Conservation (phyloP, 192 early-diverging fungal genomes). For the Funneliformis mosseae region DNA sequence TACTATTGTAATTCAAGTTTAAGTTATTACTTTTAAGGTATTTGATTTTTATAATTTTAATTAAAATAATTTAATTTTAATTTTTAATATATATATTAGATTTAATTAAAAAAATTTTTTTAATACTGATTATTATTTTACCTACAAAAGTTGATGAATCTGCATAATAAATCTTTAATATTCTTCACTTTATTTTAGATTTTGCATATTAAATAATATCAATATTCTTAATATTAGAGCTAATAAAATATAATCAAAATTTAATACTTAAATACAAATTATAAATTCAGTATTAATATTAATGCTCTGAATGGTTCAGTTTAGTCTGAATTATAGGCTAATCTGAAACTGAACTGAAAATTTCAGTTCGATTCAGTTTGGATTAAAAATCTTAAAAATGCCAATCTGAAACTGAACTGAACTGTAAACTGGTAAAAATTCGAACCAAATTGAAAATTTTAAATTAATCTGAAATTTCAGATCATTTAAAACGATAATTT, state of each 20-base stretch:
- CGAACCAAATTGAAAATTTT: no score
- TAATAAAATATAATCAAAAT: background rate
- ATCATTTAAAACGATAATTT: no score
- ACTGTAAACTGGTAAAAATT: no score
- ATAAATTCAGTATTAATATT: no score
- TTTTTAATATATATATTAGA: background rate
- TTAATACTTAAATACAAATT: background rate
- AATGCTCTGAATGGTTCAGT: no score
- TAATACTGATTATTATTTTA: background rate
- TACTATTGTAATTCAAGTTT: background rate
- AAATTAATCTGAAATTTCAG: no score
- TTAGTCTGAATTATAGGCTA: no score
- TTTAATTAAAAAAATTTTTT: background rate
- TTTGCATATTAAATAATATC: background rate
- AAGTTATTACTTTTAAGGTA: background rate
- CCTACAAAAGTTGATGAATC: slow-evolving; percentile 6
- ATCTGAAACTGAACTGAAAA: no score
- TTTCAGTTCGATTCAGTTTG: no score
- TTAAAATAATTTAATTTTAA: background rate
- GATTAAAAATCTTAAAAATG: no score
- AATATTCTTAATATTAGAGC: background rate
- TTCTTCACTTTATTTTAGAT: background rate
- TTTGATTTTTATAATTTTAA: background rate
- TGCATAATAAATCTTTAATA: background rate
- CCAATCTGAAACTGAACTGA: no score